Evolutionary conservation across 441 rosid genomes (phyloP).

Genomic region (Lepidium campestre): DNA sequence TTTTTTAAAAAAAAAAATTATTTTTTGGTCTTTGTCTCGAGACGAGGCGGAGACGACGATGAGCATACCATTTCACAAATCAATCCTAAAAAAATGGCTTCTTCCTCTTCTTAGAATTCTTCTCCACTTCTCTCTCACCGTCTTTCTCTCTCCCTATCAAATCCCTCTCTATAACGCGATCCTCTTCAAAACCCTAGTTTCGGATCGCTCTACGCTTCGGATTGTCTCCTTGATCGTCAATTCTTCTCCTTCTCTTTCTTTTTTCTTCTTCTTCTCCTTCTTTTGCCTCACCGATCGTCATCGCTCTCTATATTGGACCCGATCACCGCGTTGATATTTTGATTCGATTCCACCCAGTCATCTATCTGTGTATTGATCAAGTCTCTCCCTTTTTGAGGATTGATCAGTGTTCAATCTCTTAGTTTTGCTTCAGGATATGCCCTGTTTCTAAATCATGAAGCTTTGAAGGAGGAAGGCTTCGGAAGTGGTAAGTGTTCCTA

Average conservation of each 20-base stretch:
- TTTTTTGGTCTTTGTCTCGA: too few species aligned
- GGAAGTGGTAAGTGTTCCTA: constrained; percentile 64
- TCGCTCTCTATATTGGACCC: not conserved
- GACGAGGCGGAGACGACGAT: too few species aligned
- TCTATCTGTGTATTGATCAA: constrained; percentile 32
- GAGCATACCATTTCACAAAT: too few species aligned
- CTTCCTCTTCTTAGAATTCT: constrained; percentile 31
- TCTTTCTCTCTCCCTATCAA: constrained; percentile 24
- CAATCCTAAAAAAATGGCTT: too few species aligned
- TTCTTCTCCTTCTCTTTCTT: not conserved
- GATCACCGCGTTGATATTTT: constrained; percentile 7
- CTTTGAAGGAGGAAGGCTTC: constrained; percentile 67
- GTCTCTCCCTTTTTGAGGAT: constrained; percentile 38
- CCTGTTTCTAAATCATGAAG: constrained; percentile 61
- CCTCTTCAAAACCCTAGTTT: constrained; percentile 43
- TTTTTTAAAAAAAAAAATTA: too few species aligned
- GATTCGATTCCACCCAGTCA: constrained; percentile 13
- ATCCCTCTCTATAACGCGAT: constrained; percentile 29
- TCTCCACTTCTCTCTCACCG: constrained; percentile 28
- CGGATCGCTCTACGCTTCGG: constrained; percentile 19
- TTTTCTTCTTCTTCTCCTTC: not conserved
- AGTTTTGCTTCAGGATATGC: constrained; percentile 41
- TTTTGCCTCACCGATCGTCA: constrained; percentile 24
- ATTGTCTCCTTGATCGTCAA: not conserved
- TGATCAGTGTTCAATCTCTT: constrained; percentile 37